A percentile compares a stretch with the other conserved stretches of the same genome.
phyloP scores from a whole-genome alignment of 805 yeast species.

The Debaryomyces maramus region DNA sequence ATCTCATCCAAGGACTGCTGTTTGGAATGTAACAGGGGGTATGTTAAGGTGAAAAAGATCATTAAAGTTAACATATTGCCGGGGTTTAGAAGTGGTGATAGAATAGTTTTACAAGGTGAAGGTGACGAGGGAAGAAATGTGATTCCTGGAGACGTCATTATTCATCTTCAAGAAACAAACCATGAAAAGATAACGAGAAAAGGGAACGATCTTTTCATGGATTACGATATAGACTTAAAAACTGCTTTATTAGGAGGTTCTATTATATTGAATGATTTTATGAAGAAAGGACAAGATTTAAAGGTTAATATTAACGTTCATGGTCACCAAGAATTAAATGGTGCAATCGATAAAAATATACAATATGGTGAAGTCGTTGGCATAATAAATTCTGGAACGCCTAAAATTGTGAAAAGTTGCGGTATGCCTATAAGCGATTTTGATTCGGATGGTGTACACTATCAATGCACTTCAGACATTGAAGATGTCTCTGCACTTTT shows the following conservation, averaged over 20 bases:
- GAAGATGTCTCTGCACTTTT: slow-evolving; percentile 17
- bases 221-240: slow-evolving; percentile 47
- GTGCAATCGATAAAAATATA: slow-evolving; percentile 12
- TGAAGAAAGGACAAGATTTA: slow-evolving; percentile 32
- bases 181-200: slow-evolving; percentile 43
- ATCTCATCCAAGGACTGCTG: slow-evolving; percentile 23
- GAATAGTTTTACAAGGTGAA: slow-evolving; percentile 53
- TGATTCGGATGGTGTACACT: slow-evolving; percentile 24
- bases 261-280: slow-evolving; percentile 33
- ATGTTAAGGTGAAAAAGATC: slow-evolving; percentile 48
- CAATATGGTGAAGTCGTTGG: slow-evolving; percentile 52
- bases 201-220: slow-evolving; percentile 45
- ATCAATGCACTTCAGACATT: slow-evolving; percentile 19
- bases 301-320: slow-evolving; percentile 36
- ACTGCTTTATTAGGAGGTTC: slow-evolving; percentile 62
- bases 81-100: slow-evolving; percentile 55
- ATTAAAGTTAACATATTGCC: slow-evolving; percentile 54
- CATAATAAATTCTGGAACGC: slow-evolving; percentile 47
- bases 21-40: slow-evolving; percentile 39
- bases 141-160: slow-evolving; percentile 67
- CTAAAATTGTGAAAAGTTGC: slow-evolving; percentile 47
- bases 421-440: slow-evolving; percentile 61
- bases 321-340: slow-evolving; percentile 21
- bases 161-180: slow-evolving; percentile 47
- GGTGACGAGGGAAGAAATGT: slow-evolving; percentile 64